Conservation (phyloP, 179 eudicot species). For the Drosera spatulata region DNA sequence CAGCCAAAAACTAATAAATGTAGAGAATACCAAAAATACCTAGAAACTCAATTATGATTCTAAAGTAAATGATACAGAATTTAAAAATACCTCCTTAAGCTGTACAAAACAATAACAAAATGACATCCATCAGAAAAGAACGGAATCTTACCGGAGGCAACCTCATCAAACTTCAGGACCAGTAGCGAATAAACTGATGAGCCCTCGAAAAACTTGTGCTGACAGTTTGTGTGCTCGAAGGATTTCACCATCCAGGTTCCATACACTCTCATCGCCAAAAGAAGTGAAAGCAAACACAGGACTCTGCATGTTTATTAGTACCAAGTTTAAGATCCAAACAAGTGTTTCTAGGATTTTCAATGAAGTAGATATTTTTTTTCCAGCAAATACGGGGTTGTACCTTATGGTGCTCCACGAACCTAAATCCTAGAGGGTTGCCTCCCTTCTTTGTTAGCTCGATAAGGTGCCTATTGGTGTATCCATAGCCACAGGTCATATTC, state of each 20-base stretch:
- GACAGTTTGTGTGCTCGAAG: slow-evolving; percentile 82
- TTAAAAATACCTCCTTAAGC: too few species aligned
- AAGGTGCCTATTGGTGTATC: slow-evolving; percentile 80
- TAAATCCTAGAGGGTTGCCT: slow-evolving; percentile 71
- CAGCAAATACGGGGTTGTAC: too few species aligned
- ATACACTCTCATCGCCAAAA: slow-evolving; percentile 60
- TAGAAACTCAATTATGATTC: too few species aligned
- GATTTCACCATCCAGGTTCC: slow-evolving; percentile 96
- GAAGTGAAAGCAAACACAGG: slow-evolving; percentile 83
- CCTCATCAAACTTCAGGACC: slow-evolving; percentile 61
- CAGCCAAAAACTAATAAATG: too few species aligned
- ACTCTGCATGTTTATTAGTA: slow-evolving; percentile 31
- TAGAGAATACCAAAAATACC: too few species aligned
- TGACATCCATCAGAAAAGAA: too few species aligned
- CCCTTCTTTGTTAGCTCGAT: slow-evolving; percentile 72
- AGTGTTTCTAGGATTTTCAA: background rate
- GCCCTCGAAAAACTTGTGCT: slow-evolving; percentile 93
- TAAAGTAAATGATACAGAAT: too few species aligned
- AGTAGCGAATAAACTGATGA: slow-evolving; percentile 78
- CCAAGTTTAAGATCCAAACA: background rate
- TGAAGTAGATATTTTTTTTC: too few species aligned
- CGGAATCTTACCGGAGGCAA: too few species aligned
- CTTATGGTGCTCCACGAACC: slow-evolving; percentile 92
- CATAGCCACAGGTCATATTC: too few species aligned
- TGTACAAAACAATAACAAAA: too few species aligned